phyloP scores from a whole-genome alignment of 495 filamentous ascomycete genomes.

The Hypoxylon subgilvum region DNA sequence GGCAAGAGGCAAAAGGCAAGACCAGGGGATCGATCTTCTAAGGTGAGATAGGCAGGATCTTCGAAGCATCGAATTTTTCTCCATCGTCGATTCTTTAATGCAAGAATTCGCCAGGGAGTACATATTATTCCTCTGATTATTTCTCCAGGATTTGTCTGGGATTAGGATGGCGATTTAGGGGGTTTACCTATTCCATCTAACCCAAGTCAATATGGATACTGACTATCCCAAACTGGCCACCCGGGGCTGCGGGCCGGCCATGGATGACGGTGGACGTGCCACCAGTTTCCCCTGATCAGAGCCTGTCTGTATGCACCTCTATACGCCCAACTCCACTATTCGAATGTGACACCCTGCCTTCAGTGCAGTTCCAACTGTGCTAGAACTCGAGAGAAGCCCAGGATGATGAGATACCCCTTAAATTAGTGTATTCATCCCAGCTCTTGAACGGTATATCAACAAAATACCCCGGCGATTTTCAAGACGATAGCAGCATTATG shows the following conservation, averaged over 20 bases:
- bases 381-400: background rate
- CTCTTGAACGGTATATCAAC: background rate
- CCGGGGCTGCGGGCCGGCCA: conserved; percentile 4
- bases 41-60: background rate
- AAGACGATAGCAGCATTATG: background rate
- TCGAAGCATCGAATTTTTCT: background rate
- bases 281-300: conserved; percentile 2
- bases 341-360: conserved; percentile 4
- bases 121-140: conserved; percentile 1
- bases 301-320: background rate
- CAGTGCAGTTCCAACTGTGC: background rate
- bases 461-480: background rate
- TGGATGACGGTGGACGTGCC: conserved; percentile 1
- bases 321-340: background rate
- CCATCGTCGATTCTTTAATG: conserved; percentile 1
- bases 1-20: conserved; percentile 14
- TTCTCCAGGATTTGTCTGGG: too few species aligned
- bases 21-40: background rate
- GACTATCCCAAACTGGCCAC: conserved; percentile 2
- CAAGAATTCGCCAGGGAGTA: background rate
- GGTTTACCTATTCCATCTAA: background rate
- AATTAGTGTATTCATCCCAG: background rate
- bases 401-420: background rate
- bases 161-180: conserved; percentile 8
- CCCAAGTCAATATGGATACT: background rate